Evolutionary conservation across 768 basidiomycete genomes (phyloP).

Genomic region (Mrakia gelida): DNA sequence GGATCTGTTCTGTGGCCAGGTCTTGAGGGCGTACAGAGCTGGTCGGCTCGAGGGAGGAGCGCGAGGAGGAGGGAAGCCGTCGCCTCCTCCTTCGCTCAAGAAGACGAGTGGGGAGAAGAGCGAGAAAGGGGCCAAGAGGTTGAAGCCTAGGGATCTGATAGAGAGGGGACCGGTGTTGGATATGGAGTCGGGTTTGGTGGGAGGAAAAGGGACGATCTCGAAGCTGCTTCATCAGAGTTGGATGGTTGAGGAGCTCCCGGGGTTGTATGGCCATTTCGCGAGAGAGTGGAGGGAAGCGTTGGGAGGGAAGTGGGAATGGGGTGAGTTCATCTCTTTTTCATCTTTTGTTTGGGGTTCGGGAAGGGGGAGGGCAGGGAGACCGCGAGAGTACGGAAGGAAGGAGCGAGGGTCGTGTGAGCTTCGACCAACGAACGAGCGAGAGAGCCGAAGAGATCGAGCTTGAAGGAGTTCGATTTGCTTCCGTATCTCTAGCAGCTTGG

Average conservation of each 20-base stretch:
- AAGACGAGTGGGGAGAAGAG: no score
- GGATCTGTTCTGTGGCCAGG: constrained; percentile 8
- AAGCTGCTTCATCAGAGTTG: constrained; percentile 36
- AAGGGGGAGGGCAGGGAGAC: neutral
- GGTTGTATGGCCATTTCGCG: constrained; percentile 31
- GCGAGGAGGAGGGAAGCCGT: neutral
- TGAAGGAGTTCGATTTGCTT: no score
- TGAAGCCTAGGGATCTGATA: neutral
- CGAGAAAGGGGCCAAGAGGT: neutral
- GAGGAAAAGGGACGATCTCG: constrained; percentile 13
- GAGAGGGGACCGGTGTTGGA: neutral
- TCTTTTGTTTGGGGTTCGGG: neutral
- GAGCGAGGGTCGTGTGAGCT: neutral
- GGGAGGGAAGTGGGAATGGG: constrained; percentile 34
- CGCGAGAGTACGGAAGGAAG: no score
- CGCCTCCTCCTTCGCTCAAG: neutral
- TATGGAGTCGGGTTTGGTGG: neutral
- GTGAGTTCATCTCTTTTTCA: neutral
- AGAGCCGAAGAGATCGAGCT: neutral
- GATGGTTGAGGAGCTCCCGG: constrained; percentile 31
- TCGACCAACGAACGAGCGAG: no score
- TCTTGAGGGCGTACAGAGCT: neutral
- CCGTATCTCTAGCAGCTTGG: neutral
- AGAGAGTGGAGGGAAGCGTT: constrained; percentile 28
- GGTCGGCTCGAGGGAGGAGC: no score